Base-by-base conservation (phyloP, 371 early-diverging fungal species). In the Mucor ambiguus region DNA sequence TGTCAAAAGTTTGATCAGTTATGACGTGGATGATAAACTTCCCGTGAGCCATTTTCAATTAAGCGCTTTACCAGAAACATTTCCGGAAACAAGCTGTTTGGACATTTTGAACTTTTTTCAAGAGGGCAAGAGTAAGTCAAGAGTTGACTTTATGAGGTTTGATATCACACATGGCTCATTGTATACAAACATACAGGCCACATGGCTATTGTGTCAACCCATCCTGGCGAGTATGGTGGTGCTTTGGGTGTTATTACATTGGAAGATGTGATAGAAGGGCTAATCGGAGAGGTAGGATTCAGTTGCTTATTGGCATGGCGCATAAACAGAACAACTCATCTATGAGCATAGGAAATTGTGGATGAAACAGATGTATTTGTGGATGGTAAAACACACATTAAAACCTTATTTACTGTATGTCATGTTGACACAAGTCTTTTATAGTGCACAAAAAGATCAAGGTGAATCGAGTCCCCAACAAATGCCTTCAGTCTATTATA, bases 231-330 rank as follows among this genome's bases (percentile, higher is more conserved):
- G 63, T 64, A 75, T 60, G 72, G 75, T 10, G 77, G 70, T 8
- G 77, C 88, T 3, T 74, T 98, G 11, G 98, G 98, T 14, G 93
- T 98, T 10, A 91, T 98, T 37, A 98, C 98, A 0, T 81, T 98
- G 37, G 98, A 98, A 70, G 98, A 98, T 75, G 95, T 98, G 9
- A 94, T 98, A 67, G 98, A 98, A 78, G 96, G 96, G 77, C 78
- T 98, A 52, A 91, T 98, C 76, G 93, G 93, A 22, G 90, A 91
- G 41, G 63, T 63, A 55, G 14, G 37, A 1, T n/a, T 20, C 26
- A 41, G 2, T 6, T 52, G 26, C 28, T 26, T 12, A 22, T n/a
- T 10, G 24, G 16, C 48, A 4, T 24, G 11, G 11, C 9, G 5
- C 30, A 9, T 30, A 2, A 10, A 2, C 20, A 24, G 22, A 38